Base-by-base conservation (phyloP, 108 stramenopile species). In the Nitzschia sp. region DNA sequence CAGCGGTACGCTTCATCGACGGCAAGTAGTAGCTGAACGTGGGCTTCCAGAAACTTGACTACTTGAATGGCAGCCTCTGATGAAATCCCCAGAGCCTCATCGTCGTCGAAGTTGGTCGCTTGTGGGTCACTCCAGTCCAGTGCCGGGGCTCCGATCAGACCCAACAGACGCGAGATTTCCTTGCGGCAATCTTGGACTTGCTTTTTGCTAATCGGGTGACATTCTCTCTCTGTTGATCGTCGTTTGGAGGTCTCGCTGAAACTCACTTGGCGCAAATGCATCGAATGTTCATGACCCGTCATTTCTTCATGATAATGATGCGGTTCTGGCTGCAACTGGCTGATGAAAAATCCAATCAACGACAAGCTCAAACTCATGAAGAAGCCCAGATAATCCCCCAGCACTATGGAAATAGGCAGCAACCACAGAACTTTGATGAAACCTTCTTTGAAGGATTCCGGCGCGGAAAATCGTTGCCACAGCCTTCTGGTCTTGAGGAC, bases 71-170 rank as follows among this genome's bases (percentile, higher is more conserved):
- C 15, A 2, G 29, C 45, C 24, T 65, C 45, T 1, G 27, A 38
- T 13, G 34, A 23, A 27, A 54, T n/a, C 18, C 31, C 45, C 15
- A 26, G 0, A 33, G 29, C 36, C 1, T 3, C 36, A 46, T 48
- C 46, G 4, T 1, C 32, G 18, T 49, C 25, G 34, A 60, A 25
- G 28, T 54, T n/a, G 0, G 32, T 42, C 29, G 17, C 47, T 57
- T 57, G 30, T 21, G 29, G 23, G 0, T 25, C 32, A 0, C 27
- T 46, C 53, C 35, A 68, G 31, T 32, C 27, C 34, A 70, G 38
- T 25, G 63, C 66, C 28, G 62, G 75, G 23, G 68, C 58, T 5
- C 69, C 68, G 35, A 65, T 64, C 64, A 70, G 45, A 54, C 69
- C 68, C 26, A 70, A 51, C 0, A 70, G 46, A 11, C 64, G 38